A percentile compares a stretch with the other conserved stretches of the same genome.
phyloP scores from a whole-genome alignment of 129 eudicot genomes.

The Dittrichia graveolens region DNA sequence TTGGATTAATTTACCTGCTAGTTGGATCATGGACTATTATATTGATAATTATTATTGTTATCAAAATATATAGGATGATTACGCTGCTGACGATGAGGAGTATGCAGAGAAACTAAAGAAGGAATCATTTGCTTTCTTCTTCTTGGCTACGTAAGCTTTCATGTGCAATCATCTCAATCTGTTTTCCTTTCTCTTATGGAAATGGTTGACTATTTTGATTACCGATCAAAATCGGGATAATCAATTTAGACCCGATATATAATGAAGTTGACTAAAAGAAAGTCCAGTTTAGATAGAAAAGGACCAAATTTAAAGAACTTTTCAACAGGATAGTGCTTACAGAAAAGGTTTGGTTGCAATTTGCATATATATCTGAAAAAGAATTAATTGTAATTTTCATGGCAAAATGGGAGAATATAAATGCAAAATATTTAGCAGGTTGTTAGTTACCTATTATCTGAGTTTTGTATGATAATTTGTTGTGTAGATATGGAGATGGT shows the following conservation, averaged over 20 bases:
- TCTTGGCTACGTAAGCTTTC: constrained; percentile 87
- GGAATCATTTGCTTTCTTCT: constrained; percentile 77
- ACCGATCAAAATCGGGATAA: background rate
- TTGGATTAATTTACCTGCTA: background rate
- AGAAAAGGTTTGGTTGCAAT: background rate
- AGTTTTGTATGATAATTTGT: constrained; percentile 24
- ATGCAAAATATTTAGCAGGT: constrained; percentile 4
- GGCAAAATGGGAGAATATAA: background rate
- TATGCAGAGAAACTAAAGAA: constrained; percentile 79
- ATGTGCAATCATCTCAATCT: background rate
- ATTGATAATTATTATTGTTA: background rate
- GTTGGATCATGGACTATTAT: constrained; percentile 9
- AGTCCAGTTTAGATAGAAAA: constrained; percentile 12
- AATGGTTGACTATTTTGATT: constrained; percentile 14
- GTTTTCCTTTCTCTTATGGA: background rate
- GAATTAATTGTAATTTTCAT: constrained; percentile 7
- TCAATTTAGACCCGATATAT: background rate
- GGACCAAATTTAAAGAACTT: constrained; percentile 9
- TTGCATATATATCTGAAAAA: background rate
- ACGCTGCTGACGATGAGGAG: constrained; percentile 93
- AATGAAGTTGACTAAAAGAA: background rate
- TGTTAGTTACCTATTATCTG: constrained; percentile 10
- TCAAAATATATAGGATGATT: constrained; percentile 67
- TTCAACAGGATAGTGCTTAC: background rate
- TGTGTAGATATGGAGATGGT: constrained; percentile 93